A percentile compares a stretch with the other conserved stretches of the same genome.
phyloP scores from a whole-genome alignment of 306 rosid species.

The Parietaria judaica region DNA sequence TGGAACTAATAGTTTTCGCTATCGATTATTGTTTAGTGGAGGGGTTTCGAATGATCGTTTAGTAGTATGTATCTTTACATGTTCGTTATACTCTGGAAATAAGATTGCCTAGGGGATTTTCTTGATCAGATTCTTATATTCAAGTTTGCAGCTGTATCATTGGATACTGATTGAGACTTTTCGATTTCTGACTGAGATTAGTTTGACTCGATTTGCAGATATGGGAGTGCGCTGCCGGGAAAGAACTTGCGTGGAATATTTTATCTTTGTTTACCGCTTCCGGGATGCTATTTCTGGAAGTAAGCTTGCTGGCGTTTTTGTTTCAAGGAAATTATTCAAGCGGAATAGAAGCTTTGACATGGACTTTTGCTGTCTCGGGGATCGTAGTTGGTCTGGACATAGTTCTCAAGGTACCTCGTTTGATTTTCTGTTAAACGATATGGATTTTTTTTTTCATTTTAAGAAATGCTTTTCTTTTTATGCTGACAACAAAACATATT shows the following conservation, averaged over 20 bases:
- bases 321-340: conserved; percentile 75
- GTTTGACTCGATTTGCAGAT: conserved; percentile 28
- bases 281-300: conserved; percentile 95
- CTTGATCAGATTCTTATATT: too few relatives aligned
- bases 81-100: neutral
- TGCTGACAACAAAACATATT: too few relatives aligned
- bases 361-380: conserved; percentile 75
- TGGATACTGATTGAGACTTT: too few relatives aligned
- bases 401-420: conserved; percentile 55
- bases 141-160: too few relatives aligned
- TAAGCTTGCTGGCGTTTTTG: conserved; percentile 92
- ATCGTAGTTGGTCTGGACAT: conserved; percentile 71
- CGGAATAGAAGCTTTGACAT: conserved; percentile 68
- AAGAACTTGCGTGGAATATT: conserved; percentile 65
- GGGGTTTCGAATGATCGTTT: neutral
- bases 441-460: neutral
- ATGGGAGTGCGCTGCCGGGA: conserved; percentile 84
- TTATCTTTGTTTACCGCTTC: conserved; percentile 73
- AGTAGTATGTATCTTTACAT: neutral
- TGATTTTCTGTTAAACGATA: neutral
- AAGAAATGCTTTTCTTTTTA: conserved; percentile 1
- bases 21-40: neutral
- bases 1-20: neutral
- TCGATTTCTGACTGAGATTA: too few relatives aligned
- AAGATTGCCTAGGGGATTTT: neutral